A percentile compares a stretch with the other conserved stretches of the same genome.
Conservation (phyloP, 441 rosid genomes). For the Euphorbia celastroides region DNA sequence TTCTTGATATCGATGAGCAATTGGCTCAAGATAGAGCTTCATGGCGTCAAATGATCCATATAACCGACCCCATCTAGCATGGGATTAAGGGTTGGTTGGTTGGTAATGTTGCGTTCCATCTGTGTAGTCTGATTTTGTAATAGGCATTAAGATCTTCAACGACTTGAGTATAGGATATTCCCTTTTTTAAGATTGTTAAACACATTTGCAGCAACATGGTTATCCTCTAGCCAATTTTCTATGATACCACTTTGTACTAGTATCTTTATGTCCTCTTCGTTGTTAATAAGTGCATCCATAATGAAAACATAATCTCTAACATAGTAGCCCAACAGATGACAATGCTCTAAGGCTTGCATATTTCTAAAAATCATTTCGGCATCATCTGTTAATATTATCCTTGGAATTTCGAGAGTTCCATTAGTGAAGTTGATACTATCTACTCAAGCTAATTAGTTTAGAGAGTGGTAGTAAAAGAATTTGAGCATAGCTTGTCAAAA, state of each 20-base stretch:
- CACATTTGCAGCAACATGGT: neutral
- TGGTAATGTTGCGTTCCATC: constrained; percentile 3
- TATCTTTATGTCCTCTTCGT: neutral
- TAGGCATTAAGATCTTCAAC: neutral
- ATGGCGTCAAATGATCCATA: too few relatives aligned
- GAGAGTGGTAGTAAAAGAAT: too few relatives aligned
- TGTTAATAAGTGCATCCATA: constrained; percentile 5
- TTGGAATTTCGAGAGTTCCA: neutral
- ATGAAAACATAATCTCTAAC: neutral
- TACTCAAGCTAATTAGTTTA: too few relatives aligned
- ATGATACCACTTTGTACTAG: neutral
- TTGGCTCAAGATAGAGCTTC: too few relatives aligned
- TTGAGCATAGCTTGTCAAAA: too few relatives aligned
- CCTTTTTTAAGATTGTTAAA: neutral
- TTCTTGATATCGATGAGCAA: too few relatives aligned
- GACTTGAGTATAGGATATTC: neutral
- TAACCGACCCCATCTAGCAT: too few relatives aligned
- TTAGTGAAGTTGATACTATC: neutral
- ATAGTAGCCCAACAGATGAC: neutral
- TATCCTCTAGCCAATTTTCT: neutral
- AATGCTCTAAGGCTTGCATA: constrained; percentile 6
- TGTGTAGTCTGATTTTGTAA: neutral
- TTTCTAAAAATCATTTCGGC: neutral
- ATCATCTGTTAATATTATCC: neutral
- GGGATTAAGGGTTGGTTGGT: too few relatives aligned